Base-by-base conservation (phyloP, 1,284 basidiomycete genomes). In the Marasmius oreades region DNA sequence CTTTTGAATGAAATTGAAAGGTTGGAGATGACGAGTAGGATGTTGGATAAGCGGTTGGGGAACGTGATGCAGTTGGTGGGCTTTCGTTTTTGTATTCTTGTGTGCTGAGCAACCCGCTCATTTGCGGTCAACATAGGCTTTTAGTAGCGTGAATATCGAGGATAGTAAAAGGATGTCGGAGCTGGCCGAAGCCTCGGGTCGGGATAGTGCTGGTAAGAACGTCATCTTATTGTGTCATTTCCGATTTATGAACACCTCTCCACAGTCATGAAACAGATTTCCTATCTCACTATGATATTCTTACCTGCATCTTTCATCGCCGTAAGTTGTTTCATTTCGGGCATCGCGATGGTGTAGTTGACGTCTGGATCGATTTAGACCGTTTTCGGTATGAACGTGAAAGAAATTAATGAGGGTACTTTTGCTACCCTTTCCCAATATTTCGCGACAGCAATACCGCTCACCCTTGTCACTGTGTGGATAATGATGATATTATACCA, bases 231-330 rank as follows among this genome's bases (percentile, higher is more conserved):
- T 28, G 26, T 22, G 36, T 24, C 37, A 16, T 8, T 33, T 47
- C 42, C 44, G n/a, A 42, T n/a, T 47, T 66, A 8, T 20, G 18
- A 26, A 11, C 1, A 10, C 18, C 6, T 22, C 47, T 18, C 50
- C 47, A 14, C 53, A 66, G 78, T 79, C 12, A 81, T 82, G 76
- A 84, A 81, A 64, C 82, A 81, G 53, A 70, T 73, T 20, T 71
- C 79, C 0, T 84, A 82, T 57, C 66, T 84, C 1, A 81, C 81
- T 0, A 83, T 82, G 78, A 62, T 80, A 23, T 84, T 83, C 64
- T 68, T 84, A 7, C 82, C 82, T 3, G 77, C 78, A 3, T 76
- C 75, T 11, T 78, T 84, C 56, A 67, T 77, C 45, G 75, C 81
- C 0, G 81, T 82, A 64, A 62, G 79, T 10, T 69, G 26, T 43